A percentile compares a stretch with the other conserved stretches of the same genome.
These are phyloP conservation scores for Lipomyces yarrowii DNA, from an alignment of 1,139 yeast genomes.

Conservation along the genomic window DNA sequence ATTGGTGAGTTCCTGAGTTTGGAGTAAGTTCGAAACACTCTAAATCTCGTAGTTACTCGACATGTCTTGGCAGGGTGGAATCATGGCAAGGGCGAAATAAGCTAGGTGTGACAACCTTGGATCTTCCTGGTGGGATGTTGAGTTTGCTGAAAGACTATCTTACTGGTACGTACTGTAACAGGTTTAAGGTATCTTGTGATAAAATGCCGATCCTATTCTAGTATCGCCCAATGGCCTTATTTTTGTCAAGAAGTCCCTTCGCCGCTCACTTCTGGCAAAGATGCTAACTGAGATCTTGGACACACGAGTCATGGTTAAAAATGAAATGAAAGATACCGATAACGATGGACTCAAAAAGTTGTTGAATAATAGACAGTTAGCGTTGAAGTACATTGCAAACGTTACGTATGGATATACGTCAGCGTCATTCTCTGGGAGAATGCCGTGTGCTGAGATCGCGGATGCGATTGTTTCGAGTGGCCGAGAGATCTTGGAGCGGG, in stretches of 20 bases:
- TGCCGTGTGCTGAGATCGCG: conserved; percentile 96
- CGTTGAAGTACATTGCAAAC: conserved; percentile 86
- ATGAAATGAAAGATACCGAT: conserved; percentile 59
- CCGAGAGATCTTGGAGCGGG: conserved; percentile 67
- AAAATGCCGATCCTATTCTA: background rate
- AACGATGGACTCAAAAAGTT: conserved; percentile 55
- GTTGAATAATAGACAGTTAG: conserved; percentile 78
- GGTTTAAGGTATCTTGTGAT: conserved; percentile 16
- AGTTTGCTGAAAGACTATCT: conserved; percentile 57
- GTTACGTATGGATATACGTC: conserved; percentile 96
- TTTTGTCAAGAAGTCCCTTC: conserved; percentile 64
- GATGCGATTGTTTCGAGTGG: conserved; percentile 94
- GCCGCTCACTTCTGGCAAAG: conserved; percentile 76
- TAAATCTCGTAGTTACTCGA: conserved; percentile 60
- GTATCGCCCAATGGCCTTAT: conserved; percentile 87
- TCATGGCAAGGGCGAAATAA: conserved; percentile 52
- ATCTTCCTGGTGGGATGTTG: conserved; percentile 60
- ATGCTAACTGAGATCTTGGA: conserved; percentile 84
- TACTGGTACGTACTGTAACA: conserved; percentile 33
- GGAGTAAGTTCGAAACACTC: background rate
- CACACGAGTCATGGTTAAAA: conserved; percentile 76
- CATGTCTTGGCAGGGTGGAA: conserved; percentile 73
- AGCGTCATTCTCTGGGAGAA: conserved; percentile 91
- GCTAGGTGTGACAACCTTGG: conserved; percentile 50
- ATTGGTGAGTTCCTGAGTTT: conserved; percentile 44